Evolutionary conservation across 129 eudicot genomes (phyloP), one percentile per base, ranked within the genome.

Genomic region (Solidago caesia): DNA sequence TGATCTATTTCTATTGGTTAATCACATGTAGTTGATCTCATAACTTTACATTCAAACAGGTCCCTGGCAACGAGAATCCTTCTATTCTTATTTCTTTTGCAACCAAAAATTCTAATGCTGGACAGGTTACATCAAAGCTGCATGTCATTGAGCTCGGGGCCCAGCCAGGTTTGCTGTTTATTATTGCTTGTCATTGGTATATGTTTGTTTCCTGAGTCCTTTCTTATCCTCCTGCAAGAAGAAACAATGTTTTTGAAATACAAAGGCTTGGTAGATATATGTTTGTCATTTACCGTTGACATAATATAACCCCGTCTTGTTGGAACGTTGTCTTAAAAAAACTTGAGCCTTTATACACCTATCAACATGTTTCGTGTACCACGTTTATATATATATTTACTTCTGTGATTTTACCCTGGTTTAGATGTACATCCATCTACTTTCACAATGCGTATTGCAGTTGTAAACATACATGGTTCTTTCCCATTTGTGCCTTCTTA

Each of bases 121-220:
- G 98, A 43, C 96, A 89, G 56, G 70, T 83, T 53, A 85, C 87
- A 60, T 92, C 98, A 46, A 92, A 92, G 79, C 80, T 92, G 74
- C 98, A 92, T 75, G 86, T 92, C 53, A 92, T 92, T 68, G 98
- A 92, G 87, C 96, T 92, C 43, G 98, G 98, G 44, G 96, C 96
- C 60, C 98, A 92, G 81, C 96, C 96, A 87, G 98, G 98, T 87
- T 59, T 76, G 46, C 13, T 43, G 3, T 64, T 42, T 27, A 8
- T 61, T 51, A 25, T 70, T 39, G 25, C 29, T 63, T 16, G 10
- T 70, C 29, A 47, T 43, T 9, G 60, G 60, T 66, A 9, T 26
- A 42, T 46, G 7, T 11, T 58, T 77, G 44, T 44, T 44, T 7
- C 6, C 57, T 1, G 58, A 25, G 67, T 33, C 5, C 29, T 44